phyloP scores from a whole-genome alignment of 2,329 filamentous ascomycete species.

The Aspergillus sp. region DNA sequence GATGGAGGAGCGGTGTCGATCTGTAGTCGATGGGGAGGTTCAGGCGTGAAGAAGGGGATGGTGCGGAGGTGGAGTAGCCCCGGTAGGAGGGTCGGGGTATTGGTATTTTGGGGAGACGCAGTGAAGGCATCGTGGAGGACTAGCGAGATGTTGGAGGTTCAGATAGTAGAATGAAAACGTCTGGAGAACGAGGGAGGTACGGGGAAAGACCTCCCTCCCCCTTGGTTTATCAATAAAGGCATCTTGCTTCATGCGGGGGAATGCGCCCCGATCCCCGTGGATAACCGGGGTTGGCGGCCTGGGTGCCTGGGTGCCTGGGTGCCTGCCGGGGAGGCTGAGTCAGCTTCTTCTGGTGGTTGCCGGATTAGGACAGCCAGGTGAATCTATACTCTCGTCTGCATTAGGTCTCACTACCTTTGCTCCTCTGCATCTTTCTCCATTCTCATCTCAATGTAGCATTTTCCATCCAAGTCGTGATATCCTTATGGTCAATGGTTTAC shows the following conservation, averaged over 20 bases:
- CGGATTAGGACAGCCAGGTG: neutral
- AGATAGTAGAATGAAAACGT: neutral
- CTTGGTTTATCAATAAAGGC: slow-evolving; percentile 14
- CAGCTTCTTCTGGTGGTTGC: neutral
- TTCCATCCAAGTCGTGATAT: no score
- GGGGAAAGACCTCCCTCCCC: neutral
- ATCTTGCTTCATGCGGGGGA: slow-evolving; percentile 8
- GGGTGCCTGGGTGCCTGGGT: neutral
- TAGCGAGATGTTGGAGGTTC: no score
- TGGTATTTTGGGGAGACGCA: slow-evolving; percentile 14
- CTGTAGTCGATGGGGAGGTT: slow-evolving; percentile 89
- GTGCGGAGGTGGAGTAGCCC: slow-evolving; percentile 48
- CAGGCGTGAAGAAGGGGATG: slow-evolving; percentile 59
- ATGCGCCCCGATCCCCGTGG: slow-evolving; percentile 7
- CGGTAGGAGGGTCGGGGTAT: slow-evolving; percentile 27
- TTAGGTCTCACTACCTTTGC: neutral
- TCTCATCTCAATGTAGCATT: no score
- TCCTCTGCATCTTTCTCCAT: no score
- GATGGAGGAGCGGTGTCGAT: slow-evolving; percentile 76
- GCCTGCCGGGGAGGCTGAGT: neutral
- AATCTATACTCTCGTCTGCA: neutral
- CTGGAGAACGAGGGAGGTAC: neutral
- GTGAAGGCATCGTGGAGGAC: slow-evolving; percentile 13
- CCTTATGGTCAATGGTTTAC: no score
- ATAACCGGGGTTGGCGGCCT: slow-evolving; percentile 2